Evolutionary conservation across 805 yeast species (phyloP).

Genomic region (Wickerhamomyces kurtzmanii): DNA sequence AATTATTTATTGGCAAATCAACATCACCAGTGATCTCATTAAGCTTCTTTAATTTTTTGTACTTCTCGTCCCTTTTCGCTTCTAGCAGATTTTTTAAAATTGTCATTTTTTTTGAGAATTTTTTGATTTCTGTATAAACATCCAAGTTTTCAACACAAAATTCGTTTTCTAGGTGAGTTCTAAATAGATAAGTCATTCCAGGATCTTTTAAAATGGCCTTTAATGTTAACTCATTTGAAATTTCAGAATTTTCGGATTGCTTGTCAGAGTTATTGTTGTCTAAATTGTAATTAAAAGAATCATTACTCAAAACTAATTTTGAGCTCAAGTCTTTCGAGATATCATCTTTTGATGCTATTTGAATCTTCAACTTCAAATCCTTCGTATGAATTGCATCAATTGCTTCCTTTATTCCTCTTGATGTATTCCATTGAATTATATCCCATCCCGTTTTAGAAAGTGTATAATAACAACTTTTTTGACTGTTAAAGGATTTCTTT

Average conservation of each 20-base stretch:
- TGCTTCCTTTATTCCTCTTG: background rate
- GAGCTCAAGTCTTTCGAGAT: too few relatives aligned
- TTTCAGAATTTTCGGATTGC: conserved; percentile 1
- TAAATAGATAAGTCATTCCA: conserved; percentile 60
- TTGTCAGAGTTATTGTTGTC: background rate
- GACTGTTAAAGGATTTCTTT: conserved; percentile 18
- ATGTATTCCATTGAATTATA: conserved; percentile 22
- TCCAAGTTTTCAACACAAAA: conserved; percentile 71
- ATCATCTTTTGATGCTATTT: conserved; percentile 2
- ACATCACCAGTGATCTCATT: conserved; percentile 5
- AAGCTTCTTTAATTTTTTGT: conserved; percentile 8
- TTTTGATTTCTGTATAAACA: conserved; percentile 51
- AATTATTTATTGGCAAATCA: conserved; percentile 1
- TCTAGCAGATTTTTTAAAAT: conserved; percentile 30
- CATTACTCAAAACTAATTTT: conserved; percentile 8
- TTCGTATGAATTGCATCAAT: conserved; percentile 12
- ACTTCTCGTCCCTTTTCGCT: conserved; percentile 15
- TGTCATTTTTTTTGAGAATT: conserved; percentile 36
- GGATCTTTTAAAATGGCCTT: conserved; percentile 56
- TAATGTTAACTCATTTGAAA: conserved; percentile 8
- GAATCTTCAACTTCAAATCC: conserved; percentile 1
- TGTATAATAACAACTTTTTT: conserved; percentile 31
- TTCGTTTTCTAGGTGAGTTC: conserved; percentile 52
- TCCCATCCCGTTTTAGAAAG: conserved; percentile 32
- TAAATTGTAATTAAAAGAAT: background rate